A percentile compares a stretch with the other conserved stretches of the same genome.
phyloP scores from a whole-genome alignment of 2,329 filamentous ascomycete species.

The Aspergillus sp. region DNA sequence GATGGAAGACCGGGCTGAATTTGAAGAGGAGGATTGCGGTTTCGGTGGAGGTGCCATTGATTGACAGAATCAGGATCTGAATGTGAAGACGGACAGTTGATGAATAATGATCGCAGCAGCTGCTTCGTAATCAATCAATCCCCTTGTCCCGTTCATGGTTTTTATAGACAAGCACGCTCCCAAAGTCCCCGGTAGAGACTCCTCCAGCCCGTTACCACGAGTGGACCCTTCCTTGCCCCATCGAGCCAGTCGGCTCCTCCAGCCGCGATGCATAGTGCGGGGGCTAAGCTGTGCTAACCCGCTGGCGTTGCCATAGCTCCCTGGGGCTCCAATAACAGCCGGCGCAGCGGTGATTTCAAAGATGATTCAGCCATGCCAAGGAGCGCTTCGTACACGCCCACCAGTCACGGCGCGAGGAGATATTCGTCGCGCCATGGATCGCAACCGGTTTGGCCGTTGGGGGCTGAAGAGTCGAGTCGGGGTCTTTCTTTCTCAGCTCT shows the following conservation, averaged over 20 bases:
- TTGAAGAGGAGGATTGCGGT: neutral
- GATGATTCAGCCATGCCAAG: neutral
- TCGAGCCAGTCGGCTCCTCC: neutral
- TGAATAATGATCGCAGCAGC: no score
- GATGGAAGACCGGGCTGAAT: neutral
- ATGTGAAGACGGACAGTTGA: neutral
- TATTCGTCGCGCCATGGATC: neutral
- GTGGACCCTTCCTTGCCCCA: no score
- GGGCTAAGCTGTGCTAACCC: neutral
- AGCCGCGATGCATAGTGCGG: neutral
- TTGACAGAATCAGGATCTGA: neutral
- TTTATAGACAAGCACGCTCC: no score
- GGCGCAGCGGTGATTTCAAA: neutral
- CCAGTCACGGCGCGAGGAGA: neutral
- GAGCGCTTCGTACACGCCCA: no score
- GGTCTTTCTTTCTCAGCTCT: no score
- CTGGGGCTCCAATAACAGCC: neutral
- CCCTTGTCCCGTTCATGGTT: no score
- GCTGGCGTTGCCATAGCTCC: neutral
- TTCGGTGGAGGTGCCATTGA: no score
- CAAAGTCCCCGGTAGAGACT: no score
- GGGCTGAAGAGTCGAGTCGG: neutral
- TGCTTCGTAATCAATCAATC: no score
- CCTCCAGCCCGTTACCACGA: no score
- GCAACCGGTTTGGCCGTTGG: neutral